These are phyloP conservation scores for Cokeromyces recurvatus DNA, from an alignment of 371 early-diverging fungal genomes.

Conservation along the genomic window DNA sequence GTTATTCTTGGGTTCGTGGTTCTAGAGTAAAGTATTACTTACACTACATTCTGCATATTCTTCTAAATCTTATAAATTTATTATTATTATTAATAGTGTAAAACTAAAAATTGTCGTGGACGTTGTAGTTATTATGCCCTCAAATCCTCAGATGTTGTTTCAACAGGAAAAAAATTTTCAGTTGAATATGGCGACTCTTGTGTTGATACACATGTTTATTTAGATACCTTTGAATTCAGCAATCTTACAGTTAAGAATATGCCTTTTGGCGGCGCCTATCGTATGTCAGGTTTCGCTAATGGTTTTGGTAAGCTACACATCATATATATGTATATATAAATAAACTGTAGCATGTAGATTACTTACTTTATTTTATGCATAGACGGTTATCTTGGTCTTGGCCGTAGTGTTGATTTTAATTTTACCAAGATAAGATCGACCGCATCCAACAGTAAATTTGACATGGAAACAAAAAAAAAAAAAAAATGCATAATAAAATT, in stretches of 20 bases:
- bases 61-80: constrained; percentile 5
- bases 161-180: constrained; percentile 30
- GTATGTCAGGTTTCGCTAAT: constrained; percentile 38
- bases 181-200: constrained; percentile 41
- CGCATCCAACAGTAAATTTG: no score
- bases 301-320: constrained; percentile 33
- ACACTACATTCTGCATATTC: neutral
- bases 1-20: constrained; percentile 51
- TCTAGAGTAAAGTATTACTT: constrained; percentile 23
- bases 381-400: constrained; percentile 47
- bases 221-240: constrained; percentile 36
- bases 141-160: constrained; percentile 25
- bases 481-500: neutral
- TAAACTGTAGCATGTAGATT: no score
- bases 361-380: neutral
- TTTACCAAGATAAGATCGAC: constrained; percentile 16
- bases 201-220: constrained; percentile 38
- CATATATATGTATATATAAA: no score
- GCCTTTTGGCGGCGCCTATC: constrained; percentile 44
- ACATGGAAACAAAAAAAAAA: no score
- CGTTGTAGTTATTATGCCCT: constrained; percentile 40
- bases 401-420: constrained; percentile 34
- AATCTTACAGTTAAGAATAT: constrained; percentile 28
- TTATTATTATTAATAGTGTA: constrained; percentile 26
- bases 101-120: constrained; percentile 39